Base-by-base conservation (phyloP, 106 monocot species). In the Gastrodia elata region DNA sequence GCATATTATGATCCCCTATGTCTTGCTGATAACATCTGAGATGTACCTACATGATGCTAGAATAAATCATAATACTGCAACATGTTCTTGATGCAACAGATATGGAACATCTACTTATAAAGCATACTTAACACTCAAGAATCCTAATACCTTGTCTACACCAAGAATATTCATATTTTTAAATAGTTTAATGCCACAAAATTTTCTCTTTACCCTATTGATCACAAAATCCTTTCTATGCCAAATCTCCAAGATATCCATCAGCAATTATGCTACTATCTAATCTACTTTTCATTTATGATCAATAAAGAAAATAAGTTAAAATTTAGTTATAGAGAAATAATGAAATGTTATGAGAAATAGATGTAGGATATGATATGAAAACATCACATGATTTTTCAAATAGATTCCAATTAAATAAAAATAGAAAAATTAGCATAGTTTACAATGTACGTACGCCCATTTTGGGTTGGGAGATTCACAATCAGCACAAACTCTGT, bases 391-490 rank as follows among this genome's bases (percentile, higher is more conserved):
- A 61, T 32, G 30, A 61, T n/a, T 13, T 30, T 61, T 3, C 13
- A 8, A 30, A 32, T 32, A 32, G 30, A 13, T 30, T 33, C 30
- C 9, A 61, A 61, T 6, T 61, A 61, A 61, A 32, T 32, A 11
- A 61, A 61, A 59, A 8, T 13, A 38, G 36, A 67, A 37, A 67
- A 37, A 37, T 37, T 37, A 20, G 27, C 10, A 67, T 20, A 67
- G 27, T 67, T 67, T 33, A 76, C 64, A 78, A 61, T 30, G 61
- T 30, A 65, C 89, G 64, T 90, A 94, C 94, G 84, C 90, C 94
- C 94, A 94, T 94, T 90, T 90, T 57, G 94, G 94, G 80, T 94
- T 83, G 68, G 84, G 83, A 40, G 82, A 82, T 27, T 90, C 85
- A 83, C 94, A 94, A 68, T 94, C 94, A 32, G 94, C 94, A 70